Percentiles rank a stretch among this genome's conserved stretches.
phyloP scores from a whole-genome alignment of 1,139 yeast genomes.

The Pneumocystis jirovecii region DNA sequence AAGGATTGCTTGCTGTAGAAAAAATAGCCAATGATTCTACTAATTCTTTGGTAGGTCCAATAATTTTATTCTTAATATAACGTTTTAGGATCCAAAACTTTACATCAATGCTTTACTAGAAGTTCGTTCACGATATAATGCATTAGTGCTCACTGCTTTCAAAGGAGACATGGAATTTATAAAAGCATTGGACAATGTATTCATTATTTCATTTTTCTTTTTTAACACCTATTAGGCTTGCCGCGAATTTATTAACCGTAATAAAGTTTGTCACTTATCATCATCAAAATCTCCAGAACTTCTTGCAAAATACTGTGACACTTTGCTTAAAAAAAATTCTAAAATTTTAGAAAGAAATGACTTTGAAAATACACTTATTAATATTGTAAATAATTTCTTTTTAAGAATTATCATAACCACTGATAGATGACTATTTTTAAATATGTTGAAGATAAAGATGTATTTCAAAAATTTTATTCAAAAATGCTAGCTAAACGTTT shows the following conservation, averaged over 20 bases:
- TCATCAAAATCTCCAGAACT: conserved; percentile 72
- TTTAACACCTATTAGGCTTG: conserved; percentile 38
- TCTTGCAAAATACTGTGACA: conserved; percentile 73
- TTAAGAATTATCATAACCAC: not conserved
- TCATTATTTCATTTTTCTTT: not conserved
- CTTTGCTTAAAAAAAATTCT: conserved; percentile 57
- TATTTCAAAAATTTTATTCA: conserved; percentile 86
- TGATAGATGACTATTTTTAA: conserved; percentile 57
- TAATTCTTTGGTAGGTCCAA: conserved; percentile 21
- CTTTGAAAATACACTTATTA: conserved; percentile 53
- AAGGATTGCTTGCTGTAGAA: conserved; percentile 56
- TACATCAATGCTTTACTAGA: conserved; percentile 66
- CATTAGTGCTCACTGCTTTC: conserved; percentile 56
- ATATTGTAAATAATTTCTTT: conserved; percentile 28
- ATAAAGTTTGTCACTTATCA: conserved; percentile 55
- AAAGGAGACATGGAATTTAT: conserved; percentile 65
- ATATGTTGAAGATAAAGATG: conserved; percentile 85
- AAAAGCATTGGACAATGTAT: conserved; percentile 58
- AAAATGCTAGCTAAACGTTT: conserved; percentile 77
- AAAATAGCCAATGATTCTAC: conserved; percentile 40
- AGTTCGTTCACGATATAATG: conserved; percentile 52
- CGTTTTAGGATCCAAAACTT: conserved; percentile 49
- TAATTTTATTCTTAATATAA: conserved; percentile 12
- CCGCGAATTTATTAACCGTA: conserved; percentile 65
- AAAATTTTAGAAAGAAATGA: conserved; percentile 53